Base-by-base conservation (phyloP, 2,329 filamentous ascomycete genomes). In the Diaporthe sp. region DNA sequence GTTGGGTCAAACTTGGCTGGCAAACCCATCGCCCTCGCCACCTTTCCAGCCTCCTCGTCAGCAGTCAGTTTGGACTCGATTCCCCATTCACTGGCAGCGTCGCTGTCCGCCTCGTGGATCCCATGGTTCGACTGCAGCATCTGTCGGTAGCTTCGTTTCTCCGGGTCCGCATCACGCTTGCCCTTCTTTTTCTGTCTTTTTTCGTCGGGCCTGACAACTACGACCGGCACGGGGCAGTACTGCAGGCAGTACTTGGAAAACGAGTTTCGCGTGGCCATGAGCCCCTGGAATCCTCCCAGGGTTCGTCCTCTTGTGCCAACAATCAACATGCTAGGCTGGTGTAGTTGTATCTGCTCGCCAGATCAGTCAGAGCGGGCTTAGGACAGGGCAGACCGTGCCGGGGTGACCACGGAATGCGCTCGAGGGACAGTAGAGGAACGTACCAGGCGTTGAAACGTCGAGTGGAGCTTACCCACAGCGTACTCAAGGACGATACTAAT, bases 171-270 rank as follows among this genome's bases (percentile, higher is more conserved):
- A 68, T 92, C 89, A 40, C 96, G 92, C 86, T 98, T 98, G 75
- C 90, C 89, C 84, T 97, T 97, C 86, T 97, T 97, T 85, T 97
- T 97, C 81, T 94, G 91, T 28, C 96, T 93, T 85, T 97, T 97
- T 76, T 94, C 93, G 42, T 93, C 94, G 47, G 96, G 95, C 5
- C 96, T 91, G 13, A 98, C 96, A 42, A 98, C 96, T 40, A 98
- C 96, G 10, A 98, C 96, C 1, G 96, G 96, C 1, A 98, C 94
- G 0, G 96, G 95, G 2, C 94, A 97, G 82, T 97, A 96, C 81
- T 98, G 96, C 17, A 98, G 88, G 80, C 96, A 98, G 84, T 98
- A 98, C 82, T 98, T 98, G 35, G 95, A 97, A 58, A 98, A 96
- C 0, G 94, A 97, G 77, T 95, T 97, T 57, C 89, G 86, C 42